These are phyloP conservation scores for Ophiostoma quercus DNA, from an alignment of 2,329 filamentous ascomycete species.

Conservation along the genomic window DNA sequence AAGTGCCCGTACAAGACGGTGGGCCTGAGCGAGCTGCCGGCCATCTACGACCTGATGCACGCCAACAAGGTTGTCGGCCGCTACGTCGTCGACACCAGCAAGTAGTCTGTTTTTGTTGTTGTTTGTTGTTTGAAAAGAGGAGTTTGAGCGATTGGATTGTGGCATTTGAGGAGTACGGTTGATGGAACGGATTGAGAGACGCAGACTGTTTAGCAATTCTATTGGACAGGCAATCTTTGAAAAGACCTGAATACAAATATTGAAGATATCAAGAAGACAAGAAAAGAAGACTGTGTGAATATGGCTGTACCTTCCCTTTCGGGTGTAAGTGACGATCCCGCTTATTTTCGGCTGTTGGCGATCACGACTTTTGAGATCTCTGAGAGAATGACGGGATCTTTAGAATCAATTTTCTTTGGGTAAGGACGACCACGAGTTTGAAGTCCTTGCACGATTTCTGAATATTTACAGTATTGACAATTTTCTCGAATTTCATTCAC, in stretches of 20 bases:
- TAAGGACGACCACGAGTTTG: constrained; percentile 4
- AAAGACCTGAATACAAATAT: constrained; percentile 19
- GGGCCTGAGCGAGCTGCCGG: constrained; percentile 71
- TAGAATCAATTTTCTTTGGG: constrained; percentile 5
- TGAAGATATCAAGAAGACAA: background rate
- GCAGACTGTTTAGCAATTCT: too few species aligned
- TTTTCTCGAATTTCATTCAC: too few species aligned
- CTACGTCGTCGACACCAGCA: constrained; percentile 71
- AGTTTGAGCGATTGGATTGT: constrained; percentile 14
- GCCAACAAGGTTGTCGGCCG: constrained; percentile 68
- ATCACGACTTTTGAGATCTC: background rate
- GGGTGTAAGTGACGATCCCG: constrained; percentile 13
- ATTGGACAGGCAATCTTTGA: constrained; percentile 21
- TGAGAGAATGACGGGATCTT: background rate
- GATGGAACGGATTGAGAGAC: background rate
- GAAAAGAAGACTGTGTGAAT: background rate
- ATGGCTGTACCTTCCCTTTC: background rate
- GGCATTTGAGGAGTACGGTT: constrained; percentile 12
- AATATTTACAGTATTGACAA: too few species aligned
- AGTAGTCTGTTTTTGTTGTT: constrained; percentile 19
- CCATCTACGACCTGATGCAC: constrained; percentile 72
- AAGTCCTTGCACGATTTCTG: background rate
- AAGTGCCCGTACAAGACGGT: constrained; percentile 81
- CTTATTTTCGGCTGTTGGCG: constrained; percentile 11
- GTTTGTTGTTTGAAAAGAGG: constrained; percentile 3